These are phyloP conservation scores for Scedosporium dehoogii DNA, from an alignment of 2,329 filamentous ascomycete genomes.

Conservation along the genomic window DNA sequence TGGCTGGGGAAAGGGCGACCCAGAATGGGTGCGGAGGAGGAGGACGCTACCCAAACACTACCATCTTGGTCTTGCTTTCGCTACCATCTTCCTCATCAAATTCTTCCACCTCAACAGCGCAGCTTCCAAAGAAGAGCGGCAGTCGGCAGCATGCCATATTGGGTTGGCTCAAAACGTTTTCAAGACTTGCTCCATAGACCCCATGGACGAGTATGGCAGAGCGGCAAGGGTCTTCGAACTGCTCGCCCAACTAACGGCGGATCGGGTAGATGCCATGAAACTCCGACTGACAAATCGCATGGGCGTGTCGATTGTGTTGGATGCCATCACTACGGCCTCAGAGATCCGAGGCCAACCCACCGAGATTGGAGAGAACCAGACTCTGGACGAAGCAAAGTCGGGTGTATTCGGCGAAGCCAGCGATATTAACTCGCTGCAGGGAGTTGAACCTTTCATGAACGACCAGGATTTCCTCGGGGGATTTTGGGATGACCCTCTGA, in stretches of 20 bases:
- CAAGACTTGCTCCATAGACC: constrained; percentile 12
- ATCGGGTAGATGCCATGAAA: constrained; percentile 11
- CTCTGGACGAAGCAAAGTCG: background rate
- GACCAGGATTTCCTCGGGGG: background rate
- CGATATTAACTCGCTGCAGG: background rate
- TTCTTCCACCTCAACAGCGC: constrained; percentile 17
- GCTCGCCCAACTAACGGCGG: constrained; percentile 15
- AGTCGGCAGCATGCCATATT: constrained; percentile 18
- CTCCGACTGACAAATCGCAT: constrained; percentile 14
- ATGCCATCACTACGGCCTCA: constrained; percentile 13
- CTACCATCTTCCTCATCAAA: constrained; percentile 20
- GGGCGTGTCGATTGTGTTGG: constrained; percentile 16
- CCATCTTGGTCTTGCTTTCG: constrained; percentile 18
- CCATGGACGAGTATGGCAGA: constrained; percentile 16
- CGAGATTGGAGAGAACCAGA: constrained; percentile 9
- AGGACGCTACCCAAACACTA: constrained; percentile 16
- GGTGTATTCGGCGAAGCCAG: background rate
- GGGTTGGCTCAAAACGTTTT: constrained; percentile 18
- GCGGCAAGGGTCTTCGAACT: constrained; percentile 17
- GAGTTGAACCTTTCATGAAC: background rate
- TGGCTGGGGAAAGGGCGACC: constrained; percentile 6
- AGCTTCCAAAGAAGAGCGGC: constrained; percentile 17
- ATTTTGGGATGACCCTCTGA: constrained; percentile 15
- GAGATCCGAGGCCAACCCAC: constrained; percentile 11
- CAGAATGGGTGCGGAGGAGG: constrained; percentile 11